Evolutionary conservation across 768 basidiomycete genomes (phyloP).

Genomic region (Russula brevipes): DNA sequence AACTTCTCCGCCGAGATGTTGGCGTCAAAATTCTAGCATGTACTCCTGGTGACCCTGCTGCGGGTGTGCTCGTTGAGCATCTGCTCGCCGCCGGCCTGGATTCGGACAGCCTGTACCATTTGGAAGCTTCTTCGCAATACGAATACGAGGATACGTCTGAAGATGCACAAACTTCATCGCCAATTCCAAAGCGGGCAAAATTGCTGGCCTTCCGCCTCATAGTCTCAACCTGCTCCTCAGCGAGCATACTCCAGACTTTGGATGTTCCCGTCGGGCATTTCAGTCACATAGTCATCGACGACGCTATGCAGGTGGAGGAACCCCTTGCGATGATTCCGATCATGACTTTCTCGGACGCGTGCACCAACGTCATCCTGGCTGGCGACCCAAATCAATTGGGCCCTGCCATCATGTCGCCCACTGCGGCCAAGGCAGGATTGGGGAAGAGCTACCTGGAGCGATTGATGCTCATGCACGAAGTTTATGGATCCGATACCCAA

Average conservation of each 20-base stretch:
- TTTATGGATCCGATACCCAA: conserved; percentile 30
- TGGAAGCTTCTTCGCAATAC: conserved; percentile 45
- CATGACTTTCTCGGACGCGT: conserved; percentile 31
- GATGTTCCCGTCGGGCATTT: conserved; percentile 53
- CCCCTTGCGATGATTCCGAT: conserved; percentile 48
- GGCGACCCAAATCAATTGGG: conserved; percentile 38
- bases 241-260: conserved; percentile 42
- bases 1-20: conserved; percentile 29
- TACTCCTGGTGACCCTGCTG: conserved; percentile 35
- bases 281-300: conserved; percentile 57
- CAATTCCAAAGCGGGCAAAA: conserved; percentile 33
- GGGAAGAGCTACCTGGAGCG: conserved; percentile 35
- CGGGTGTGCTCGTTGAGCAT: conserved; percentile 32
- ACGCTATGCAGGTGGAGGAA: conserved; percentile 60
- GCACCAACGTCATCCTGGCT: conserved; percentile 37
- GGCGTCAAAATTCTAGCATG: conserved; percentile 33
- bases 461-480: conserved; percentile 30
- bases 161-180: conserved; percentile 34
- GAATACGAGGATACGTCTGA: conserved; percentile 34
- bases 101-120: conserved; percentile 42
- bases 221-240: conserved; percentile 54
- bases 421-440: conserved; percentile 31
- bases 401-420: conserved; percentile 33
- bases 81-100: conserved; percentile 23
- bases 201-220: conserved; percentile 46